Conservation (phyloP, 1,139 yeast genomes). For the Scheffersomyces lignicola region DNA sequence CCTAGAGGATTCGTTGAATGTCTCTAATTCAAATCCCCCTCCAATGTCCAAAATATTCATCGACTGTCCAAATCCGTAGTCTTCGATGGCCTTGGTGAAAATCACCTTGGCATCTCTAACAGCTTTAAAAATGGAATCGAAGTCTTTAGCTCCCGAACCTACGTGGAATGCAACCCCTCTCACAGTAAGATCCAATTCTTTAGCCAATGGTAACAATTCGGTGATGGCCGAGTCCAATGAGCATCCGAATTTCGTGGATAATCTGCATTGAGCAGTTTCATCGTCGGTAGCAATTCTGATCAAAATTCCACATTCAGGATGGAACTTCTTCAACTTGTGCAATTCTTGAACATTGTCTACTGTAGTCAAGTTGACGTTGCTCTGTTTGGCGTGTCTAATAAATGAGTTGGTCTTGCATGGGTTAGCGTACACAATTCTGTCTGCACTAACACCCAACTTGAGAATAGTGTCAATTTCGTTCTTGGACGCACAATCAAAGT, state of each 20-base stretch:
- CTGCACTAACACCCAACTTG: slow-evolving; percentile 59
- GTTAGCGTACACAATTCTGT: slow-evolving; percentile 83
- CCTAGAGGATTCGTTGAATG: slow-evolving; percentile 62
- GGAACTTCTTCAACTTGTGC: slow-evolving; percentile 64
- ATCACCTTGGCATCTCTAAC: slow-evolving; percentile 67
- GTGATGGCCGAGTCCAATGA: slow-evolving; percentile 52
- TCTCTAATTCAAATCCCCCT: slow-evolving; percentile 80
- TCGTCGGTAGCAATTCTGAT: slow-evolving; percentile 90
- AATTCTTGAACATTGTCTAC: slow-evolving; percentile 89
- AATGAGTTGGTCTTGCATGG: slow-evolving; percentile 89
- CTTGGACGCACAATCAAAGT: slow-evolving; percentile 93
- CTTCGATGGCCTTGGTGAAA: slow-evolving; percentile 57
- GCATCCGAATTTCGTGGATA: slow-evolving; percentile 91
- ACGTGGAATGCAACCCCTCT: slow-evolving; percentile 94
- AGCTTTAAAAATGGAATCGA: slow-evolving; percentile 67
- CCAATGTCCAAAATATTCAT: slow-evolving; percentile 79
- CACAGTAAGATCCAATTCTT: slow-evolving; percentile 59
- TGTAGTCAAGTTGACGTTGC: slow-evolving; percentile 70
- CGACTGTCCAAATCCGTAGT: slow-evolving; percentile 36
- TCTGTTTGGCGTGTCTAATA: slow-evolving; percentile 63
- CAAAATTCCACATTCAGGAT: slow-evolving; percentile 69
- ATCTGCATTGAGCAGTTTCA: slow-evolving; percentile 80
- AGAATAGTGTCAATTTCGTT: slow-evolving; percentile 74
- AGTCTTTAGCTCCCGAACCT: slow-evolving; percentile 90
- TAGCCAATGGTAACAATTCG: slow-evolving; percentile 61